Conservation (phyloP, 805 yeast genomes). For the Lipomyces sp. region DNA sequence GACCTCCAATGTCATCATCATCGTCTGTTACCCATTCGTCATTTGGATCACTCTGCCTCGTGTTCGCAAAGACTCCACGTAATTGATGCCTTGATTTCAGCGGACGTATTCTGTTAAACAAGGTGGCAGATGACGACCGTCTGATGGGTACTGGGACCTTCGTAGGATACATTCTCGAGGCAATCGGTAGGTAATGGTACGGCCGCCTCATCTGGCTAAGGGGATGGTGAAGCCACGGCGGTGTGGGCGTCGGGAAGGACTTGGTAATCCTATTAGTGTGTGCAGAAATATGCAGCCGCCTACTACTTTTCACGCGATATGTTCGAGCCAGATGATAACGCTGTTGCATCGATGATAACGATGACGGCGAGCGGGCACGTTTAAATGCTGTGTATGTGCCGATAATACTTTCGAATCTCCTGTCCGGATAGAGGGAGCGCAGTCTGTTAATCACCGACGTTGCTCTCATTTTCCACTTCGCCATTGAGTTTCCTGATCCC, state of each 20-base stretch:
- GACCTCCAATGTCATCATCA: neutral
- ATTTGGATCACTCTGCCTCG: neutral
- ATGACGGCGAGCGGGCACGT: neutral
- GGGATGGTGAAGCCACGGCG: neutral
- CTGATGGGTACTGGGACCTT: neutral
- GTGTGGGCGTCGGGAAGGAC: neutral
- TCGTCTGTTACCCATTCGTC: constrained; percentile 10
- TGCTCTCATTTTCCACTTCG: neutral
- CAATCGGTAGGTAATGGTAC: neutral
- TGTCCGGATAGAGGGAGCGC: neutral
- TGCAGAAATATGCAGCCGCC: neutral
- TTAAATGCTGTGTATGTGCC: neutral
- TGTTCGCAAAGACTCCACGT: neutral
- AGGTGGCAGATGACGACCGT: neutral
- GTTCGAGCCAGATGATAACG: neutral
- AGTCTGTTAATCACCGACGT: neutral
- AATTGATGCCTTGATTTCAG: neutral
- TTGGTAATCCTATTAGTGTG: neutral
- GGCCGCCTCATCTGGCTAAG: neutral
- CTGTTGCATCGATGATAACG: neutral
- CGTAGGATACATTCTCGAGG: neutral
- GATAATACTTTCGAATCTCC: neutral
- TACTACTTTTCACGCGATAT: neutral
- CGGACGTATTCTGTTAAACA: neutral
- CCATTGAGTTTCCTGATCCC: neutral